phyloP scores from a whole-genome alignment of 257 asterid species.

The Thymus quinquecostatus region DNA sequence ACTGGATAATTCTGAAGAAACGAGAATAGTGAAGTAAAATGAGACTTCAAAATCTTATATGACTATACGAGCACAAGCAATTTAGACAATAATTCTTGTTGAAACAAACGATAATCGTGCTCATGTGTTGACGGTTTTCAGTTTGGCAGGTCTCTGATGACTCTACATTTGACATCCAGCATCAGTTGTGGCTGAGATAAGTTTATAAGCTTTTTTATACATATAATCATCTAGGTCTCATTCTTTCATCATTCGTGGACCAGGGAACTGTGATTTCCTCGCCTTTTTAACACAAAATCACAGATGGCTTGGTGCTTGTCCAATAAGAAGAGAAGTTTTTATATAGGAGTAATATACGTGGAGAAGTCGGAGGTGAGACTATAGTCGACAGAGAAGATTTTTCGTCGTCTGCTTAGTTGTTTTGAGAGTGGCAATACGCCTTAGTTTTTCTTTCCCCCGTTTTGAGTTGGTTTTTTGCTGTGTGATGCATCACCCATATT shows the following conservation, averaged over 20 bases:
- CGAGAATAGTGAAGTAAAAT: background rate
- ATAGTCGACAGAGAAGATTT: slow-evolving; percentile 28
- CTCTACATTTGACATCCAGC: slow-evolving; percentile 34
- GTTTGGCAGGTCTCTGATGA: slow-evolving; percentile 45
- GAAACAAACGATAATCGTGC: background rate
- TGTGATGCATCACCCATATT: slow-evolving; percentile 13
- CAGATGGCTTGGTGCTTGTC: slow-evolving; percentile 48
- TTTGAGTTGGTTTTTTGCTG: slow-evolving; percentile 30
- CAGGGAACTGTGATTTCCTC: slow-evolving; percentile 62
- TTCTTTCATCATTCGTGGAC: slow-evolving; percentile 56
- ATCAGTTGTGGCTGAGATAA: slow-evolving; percentile 32
- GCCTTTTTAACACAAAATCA: slow-evolving; percentile 43
- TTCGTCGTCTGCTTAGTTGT: slow-evolving; percentile 22
- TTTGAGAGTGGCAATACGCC: slow-evolving; percentile 18
- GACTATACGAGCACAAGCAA: too few species aligned
- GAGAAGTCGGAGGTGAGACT: slow-evolving; percentile 29
- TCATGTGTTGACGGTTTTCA: background rate
- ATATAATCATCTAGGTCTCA: slow-evolving; percentile 40
- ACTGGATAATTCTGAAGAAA: background rate
- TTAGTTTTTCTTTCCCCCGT: background rate
- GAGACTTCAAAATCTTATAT: background rate
- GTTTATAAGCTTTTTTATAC: slow-evolving; percentile 34
- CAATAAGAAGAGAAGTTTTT: slow-evolving; percentile 33
- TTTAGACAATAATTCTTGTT: background rate
- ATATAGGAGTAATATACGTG: slow-evolving; percentile 30